Evolutionary conservation across 805 yeast species (phyloP).

Genomic region (Candida anglica): DNA sequence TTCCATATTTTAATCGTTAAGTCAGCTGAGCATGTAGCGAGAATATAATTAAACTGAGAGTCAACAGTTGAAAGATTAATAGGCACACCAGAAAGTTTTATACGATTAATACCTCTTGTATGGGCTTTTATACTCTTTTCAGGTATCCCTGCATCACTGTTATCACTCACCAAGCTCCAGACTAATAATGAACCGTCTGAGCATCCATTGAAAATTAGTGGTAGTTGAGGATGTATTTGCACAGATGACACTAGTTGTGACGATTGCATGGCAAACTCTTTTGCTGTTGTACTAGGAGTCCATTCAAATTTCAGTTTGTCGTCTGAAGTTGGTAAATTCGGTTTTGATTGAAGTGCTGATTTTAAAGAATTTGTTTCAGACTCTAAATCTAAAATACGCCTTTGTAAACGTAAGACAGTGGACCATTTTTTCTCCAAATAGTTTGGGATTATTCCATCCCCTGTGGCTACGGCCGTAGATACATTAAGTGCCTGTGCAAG

Average conservation of each 20-base stretch:
- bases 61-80: conserved; percentile 35
- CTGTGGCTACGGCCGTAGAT: conserved; percentile 11
- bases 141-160: conserved; percentile 48
- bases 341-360: conserved; percentile 34
- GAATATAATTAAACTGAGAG: conserved; percentile 28
- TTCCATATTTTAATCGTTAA: conserved; percentile 70
- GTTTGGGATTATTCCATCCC: conserved; percentile 29
- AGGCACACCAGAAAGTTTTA: conserved; percentile 49
- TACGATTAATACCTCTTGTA: conserved; percentile 58
- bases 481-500: conserved; percentile 8
- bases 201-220: conserved; percentile 60
- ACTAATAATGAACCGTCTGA: conserved; percentile 68
- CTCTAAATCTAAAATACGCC: conserved; percentile 68
- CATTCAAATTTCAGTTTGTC: conserved; percentile 43
- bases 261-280: conserved; percentile 46
- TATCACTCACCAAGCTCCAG: conserved; percentile 60
- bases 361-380: conserved; percentile 47
- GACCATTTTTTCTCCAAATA: conserved; percentile 81
- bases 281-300: conserved; percentile 54
- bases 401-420: conserved; percentile 76
- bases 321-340: conserved; percentile 4
- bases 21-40: conserved; percentile 51
- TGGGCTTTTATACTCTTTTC: conserved; percentile 69
- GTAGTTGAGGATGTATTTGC: conserved; percentile 72
- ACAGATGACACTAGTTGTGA: conserved; percentile 57